Percentiles rank a stretch among this genome's conserved stretches.
Evolutionary conservation across 768 basidiomycete species (phyloP).

Genomic region (Lactarius vividus): DNA sequence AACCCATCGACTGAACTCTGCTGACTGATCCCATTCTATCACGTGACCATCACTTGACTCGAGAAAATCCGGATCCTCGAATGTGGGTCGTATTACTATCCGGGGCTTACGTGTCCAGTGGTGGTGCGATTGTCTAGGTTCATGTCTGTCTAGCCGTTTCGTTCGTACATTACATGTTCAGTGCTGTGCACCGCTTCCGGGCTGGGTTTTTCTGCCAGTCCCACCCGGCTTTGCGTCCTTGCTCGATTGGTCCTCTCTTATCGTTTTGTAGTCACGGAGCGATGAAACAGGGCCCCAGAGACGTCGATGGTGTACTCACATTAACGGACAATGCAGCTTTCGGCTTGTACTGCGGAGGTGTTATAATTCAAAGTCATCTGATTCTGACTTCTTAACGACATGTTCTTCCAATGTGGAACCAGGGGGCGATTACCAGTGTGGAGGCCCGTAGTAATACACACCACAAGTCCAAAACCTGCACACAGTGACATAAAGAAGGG

Average conservation of each 20-base stretch:
- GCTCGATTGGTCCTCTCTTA: neutral
- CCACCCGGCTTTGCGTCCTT: neutral
- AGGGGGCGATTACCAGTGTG: neutral
- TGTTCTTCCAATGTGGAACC: neutral
- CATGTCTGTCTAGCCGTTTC: too few species aligned
- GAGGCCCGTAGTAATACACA: conserved; percentile 2
- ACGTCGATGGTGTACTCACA: neutral
- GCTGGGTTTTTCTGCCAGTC: neutral
- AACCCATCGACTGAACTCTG: neutral
- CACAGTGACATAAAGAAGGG: neutral
- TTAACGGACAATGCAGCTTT: neutral
- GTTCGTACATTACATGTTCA: too few species aligned
- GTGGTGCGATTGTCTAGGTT: too few species aligned
- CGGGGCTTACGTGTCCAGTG: neutral
- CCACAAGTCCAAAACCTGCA: neutral
- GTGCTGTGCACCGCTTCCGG: neutral
- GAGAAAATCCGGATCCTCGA: too few species aligned
- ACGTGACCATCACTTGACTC: neutral
- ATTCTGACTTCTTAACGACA: neutral
- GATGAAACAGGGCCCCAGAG: neutral
- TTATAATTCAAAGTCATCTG: neutral
- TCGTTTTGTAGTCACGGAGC: neutral
- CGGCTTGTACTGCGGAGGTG: neutral
- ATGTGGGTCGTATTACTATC: neutral
- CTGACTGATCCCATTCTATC: conserved; percentile 14